These are phyloP conservation scores for Amniculicola lignicola DNA, from an alignment of 495 filamentous ascomycete species.

Conservation along the genomic window DNA sequence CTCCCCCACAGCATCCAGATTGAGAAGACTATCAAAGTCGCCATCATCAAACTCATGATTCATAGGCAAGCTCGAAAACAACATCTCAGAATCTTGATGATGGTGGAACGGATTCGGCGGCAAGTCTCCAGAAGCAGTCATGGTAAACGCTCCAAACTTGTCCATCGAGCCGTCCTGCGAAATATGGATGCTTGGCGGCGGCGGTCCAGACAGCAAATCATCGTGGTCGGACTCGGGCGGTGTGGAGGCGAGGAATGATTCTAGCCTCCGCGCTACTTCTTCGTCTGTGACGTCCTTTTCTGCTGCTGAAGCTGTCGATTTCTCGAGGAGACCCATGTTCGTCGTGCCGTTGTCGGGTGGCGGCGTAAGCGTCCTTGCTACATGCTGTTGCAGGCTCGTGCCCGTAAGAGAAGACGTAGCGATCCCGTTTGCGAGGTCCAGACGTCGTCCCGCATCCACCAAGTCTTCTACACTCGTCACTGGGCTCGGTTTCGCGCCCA, in stretches of 20 bases:
- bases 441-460: conserved; percentile 39
- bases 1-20: conserved; percentile 34
- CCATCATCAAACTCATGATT: conserved; percentile 40
- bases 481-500: conserved; percentile 21
- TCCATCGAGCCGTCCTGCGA: neutral
- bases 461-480: conserved; percentile 40
- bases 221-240: conserved; percentile 39
- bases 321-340: conserved; percentile 22
- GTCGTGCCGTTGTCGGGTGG: conserved; percentile 40
- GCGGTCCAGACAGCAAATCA: conserved; percentile 3
- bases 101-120: conserved; percentile 24
- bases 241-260: conserved; percentile 44
- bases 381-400: neutral
- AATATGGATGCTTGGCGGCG: conserved; percentile 6
- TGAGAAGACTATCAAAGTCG: conserved; percentile 40
- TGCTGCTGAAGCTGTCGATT: neutral
- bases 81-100: conserved; percentile 31
- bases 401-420: conserved; percentile 1
- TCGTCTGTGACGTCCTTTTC: conserved; percentile 34
- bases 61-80: conserved; percentile 26
- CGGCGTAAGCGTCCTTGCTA: conserved; percentile 39
- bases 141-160: neutral
- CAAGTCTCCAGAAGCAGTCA: conserved; percentile 4
- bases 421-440: conserved; percentile 25
- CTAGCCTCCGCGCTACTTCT: conserved; percentile 39